These are phyloP conservation scores for Zasmidium cellare DNA, from an alignment of 2,329 filamentous ascomycete species.

Conservation along the genomic window DNA sequence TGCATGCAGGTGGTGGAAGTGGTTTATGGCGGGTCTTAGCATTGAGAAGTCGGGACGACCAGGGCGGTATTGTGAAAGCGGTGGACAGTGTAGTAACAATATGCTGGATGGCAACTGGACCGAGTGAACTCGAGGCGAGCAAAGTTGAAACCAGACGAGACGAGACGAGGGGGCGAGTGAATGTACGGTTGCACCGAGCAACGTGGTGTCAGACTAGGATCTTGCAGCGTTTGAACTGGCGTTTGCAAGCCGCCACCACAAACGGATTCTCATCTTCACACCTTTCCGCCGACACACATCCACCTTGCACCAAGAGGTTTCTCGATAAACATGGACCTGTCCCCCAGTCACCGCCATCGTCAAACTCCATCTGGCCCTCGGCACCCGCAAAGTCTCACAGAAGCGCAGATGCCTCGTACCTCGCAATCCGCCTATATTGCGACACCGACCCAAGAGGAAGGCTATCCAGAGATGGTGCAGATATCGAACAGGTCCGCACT, in stretches of 20 bases:
- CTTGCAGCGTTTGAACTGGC: not conserved
- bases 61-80: no score
- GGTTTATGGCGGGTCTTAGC: no score
- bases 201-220: not conserved
- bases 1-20: no score
- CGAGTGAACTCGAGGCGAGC: no score
- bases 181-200: not conserved
- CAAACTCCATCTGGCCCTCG: not conserved
- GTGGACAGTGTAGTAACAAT: no score
- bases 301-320: not conserved
- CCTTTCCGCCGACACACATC: not conserved
- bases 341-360: not conserved
- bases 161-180: not conserved
- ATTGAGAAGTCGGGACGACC: no score
- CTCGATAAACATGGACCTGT: not conserved
- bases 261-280: not conserved
- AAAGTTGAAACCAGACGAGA: no score
- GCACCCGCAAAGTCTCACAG: not conserved
- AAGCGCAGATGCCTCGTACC: not conserved
- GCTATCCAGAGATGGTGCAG: not conserved
- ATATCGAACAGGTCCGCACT: not conserved
- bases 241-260: not conserved
- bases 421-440: not conserved
- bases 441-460: not conserved
- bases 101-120: no score